Conservation (phyloP, 441 rosid genomes). For the Manihot esculenta region DNA sequence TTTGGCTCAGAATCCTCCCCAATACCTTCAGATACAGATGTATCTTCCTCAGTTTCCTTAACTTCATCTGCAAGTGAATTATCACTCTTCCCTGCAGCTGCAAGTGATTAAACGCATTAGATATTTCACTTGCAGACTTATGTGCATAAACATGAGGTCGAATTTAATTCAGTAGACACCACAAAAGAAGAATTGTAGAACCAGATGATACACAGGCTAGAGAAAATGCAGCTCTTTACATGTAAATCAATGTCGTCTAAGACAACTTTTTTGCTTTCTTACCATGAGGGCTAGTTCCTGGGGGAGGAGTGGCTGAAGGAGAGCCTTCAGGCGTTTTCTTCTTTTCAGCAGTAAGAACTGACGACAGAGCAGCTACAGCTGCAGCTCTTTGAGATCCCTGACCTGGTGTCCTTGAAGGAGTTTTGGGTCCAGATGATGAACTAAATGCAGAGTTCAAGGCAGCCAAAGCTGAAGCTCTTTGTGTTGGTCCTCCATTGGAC, state of each 20-base stretch:
- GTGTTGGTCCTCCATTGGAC: conserved; percentile 82
- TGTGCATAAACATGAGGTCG: background rate
- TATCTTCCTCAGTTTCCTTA: conserved; percentile 51
- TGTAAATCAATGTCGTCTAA: background rate
- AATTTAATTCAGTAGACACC: conserved; percentile 14
- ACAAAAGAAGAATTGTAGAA: conserved; percentile 1
- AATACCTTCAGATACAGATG: conserved; percentile 43
- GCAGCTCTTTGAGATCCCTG: conserved; percentile 98
- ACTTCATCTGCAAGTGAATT: conserved; percentile 41
- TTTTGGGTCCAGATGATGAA: conserved; percentile 52
- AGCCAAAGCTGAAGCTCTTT: conserved; percentile 97
- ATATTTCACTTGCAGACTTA: conserved; percentile 2
- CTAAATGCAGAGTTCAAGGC: conserved; percentile 85
- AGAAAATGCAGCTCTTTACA: conserved; percentile 1
- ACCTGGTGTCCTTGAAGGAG: conserved; percentile 44
- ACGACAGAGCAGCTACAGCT: conserved; percentile 97
- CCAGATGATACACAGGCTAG: conserved; percentile 1
- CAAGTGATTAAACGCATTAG: conserved; percentile 24
- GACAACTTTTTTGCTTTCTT: conserved; percentile 26
- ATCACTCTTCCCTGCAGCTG: conserved; percentile 48
- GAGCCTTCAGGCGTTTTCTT: conserved; percentile 65
- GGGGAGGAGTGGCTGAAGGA: conserved; percentile 64
- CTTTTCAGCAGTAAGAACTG: conserved; percentile 92
- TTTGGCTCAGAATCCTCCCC: conserved; percentile 43
- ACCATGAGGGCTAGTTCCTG: conserved; percentile 51